Percentiles rank a stretch among this genome's conserved stretches.
phyloP scores from a whole-genome alignment of 495 filamentous ascomycete genomes.

The Aspergillus funiculosus region DNA sequence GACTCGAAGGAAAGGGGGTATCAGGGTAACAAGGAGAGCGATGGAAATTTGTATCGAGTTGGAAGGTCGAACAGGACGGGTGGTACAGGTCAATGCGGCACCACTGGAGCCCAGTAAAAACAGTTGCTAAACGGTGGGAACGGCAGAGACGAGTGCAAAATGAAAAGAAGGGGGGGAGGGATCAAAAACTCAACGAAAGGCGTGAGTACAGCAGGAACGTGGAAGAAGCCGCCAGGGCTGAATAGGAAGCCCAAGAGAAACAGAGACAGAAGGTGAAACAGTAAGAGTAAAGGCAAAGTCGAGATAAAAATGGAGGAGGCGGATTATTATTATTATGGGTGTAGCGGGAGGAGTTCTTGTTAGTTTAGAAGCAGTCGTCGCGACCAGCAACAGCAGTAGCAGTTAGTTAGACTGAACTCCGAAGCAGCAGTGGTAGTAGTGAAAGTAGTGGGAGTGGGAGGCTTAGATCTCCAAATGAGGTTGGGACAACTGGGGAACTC shows the following conservation, averaged over 20 bases:
- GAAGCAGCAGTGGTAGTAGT: not conserved
- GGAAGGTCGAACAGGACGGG: slow-evolving; percentile 14
- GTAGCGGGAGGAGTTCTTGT: too few species aligned
- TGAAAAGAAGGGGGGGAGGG: slow-evolving; percentile 7
- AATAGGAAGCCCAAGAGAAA: slow-evolving; percentile 19
- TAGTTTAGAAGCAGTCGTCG: too few species aligned
- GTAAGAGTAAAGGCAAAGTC: not conserved
- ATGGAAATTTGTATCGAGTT: slow-evolving; percentile 7
- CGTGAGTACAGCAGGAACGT: slow-evolving; percentile 25
- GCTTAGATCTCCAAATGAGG: not conserved
- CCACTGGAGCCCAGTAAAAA: not conserved
- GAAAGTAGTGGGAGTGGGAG: slow-evolving; percentile 4
- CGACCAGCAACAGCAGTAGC: too few species aligned
- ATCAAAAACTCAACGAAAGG: slow-evolving; percentile 14
- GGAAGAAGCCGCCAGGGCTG: slow-evolving; percentile 36
- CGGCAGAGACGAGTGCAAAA: slow-evolving; percentile 5
- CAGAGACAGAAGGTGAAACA: slow-evolving; percentile 10
- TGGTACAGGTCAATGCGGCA: slow-evolving; percentile 11
- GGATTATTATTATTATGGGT: too few species aligned
- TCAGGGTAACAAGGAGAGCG: slow-evolving; percentile 24
- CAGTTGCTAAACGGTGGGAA: not conserved
- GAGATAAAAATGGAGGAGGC: not conserved
- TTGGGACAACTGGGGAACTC: too few species aligned
- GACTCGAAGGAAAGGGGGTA: slow-evolving; percentile 22
- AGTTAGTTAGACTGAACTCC: too few species aligned